Evolutionary conservation across 331 rosid genomes (phyloP).

Genomic region (Acacia pycnantha): DNA sequence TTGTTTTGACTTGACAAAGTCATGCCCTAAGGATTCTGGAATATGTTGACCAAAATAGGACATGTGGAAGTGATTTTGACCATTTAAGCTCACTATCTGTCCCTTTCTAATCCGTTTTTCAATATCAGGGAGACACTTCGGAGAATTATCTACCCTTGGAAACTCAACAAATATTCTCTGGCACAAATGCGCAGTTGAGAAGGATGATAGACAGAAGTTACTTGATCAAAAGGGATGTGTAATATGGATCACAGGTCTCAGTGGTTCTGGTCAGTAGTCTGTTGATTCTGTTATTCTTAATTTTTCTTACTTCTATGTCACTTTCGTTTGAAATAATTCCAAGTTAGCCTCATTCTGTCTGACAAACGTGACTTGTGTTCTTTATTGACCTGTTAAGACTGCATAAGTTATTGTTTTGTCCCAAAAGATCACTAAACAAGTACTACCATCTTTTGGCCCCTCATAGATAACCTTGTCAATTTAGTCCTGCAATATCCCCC

Average conservation of each 20-base stretch:
- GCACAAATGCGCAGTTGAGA: slow-evolving; percentile 63
- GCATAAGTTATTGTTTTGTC: background rate
- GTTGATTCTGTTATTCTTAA: slow-evolving; percentile 8
- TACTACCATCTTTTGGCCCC: background rate
- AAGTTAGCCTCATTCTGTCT: background rate
- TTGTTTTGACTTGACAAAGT: background rate
- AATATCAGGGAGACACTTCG: slow-evolving; percentile 40
- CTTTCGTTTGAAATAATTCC: background rate
- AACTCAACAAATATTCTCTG: slow-evolving; percentile 70
- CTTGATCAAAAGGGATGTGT: slow-evolving; percentile 76
- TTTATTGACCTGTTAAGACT: background rate
- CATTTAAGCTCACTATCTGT: background rate
- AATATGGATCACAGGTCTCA: slow-evolving; percentile 82
- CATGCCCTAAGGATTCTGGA: background rate
- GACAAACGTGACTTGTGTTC: background rate
- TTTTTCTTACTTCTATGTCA: background rate
- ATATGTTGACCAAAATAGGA: background rate
- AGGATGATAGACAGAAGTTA: slow-evolving; percentile 52
- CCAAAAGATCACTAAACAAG: background rate
- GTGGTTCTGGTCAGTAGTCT: slow-evolving; percentile 64
- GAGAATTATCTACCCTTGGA: slow-evolving; percentile 46
- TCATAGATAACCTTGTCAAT: background rate
- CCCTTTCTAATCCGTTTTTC: slow-evolving; percentile 28
- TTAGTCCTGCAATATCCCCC: background rate
- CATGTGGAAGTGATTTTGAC: background rate